Evolutionary conservation across 306 rosid species (phyloP).

Genomic region (Psophocarpus tetragonolobus): DNA sequence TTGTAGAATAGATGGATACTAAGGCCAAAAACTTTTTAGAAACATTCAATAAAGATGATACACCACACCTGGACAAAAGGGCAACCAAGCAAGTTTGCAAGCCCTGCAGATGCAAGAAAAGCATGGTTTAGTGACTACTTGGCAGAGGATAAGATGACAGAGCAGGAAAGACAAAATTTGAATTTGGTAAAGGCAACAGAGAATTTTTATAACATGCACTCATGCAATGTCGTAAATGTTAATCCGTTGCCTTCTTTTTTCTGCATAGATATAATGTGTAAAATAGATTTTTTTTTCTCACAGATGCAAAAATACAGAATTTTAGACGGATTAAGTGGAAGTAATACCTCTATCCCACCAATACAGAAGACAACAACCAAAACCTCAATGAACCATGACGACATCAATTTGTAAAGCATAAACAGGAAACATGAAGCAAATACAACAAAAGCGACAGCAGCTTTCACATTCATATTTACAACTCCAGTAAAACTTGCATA

Average conservation of each 20-base stretch:
- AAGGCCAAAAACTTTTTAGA: background rate
- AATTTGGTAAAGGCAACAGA: slow-evolving; percentile 17
- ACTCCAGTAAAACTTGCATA: slow-evolving; percentile 50
- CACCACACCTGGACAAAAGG: slow-evolving; percentile 83
- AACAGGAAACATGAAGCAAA: slow-evolving; percentile 84
- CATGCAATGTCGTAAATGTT: background rate
- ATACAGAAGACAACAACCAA: slow-evolving; percentile 95
- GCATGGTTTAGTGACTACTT: slow-evolving; percentile 34
- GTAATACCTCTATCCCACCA: slow-evolving; percentile 86
- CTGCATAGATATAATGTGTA: background rate
- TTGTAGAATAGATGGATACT: slow-evolving; percentile 8
- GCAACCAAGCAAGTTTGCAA: slow-evolving; percentile 95
- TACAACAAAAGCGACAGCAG: slow-evolving; percentile 79
- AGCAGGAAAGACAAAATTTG: slow-evolving; percentile 25
- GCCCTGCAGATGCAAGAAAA: slow-evolving; percentile 66
- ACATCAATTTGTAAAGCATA: slow-evolving; percentile 82
- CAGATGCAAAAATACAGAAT: slow-evolving; percentile 10
- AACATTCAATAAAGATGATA: slow-evolving; percentile 24
- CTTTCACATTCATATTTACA: slow-evolving; percentile 71
- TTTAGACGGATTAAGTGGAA: slow-evolving; percentile 16
- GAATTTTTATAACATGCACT: slow-evolving; percentile 14
- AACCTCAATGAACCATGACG: slow-evolving; percentile 77
- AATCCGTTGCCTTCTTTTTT: background rate
- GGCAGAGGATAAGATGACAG: slow-evolving; percentile 15
- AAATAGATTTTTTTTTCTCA: background rate